Evolutionary conservation across 2,329 filamentous ascomycete genomes (phyloP), one percentile per base, ranked within the genome.

Genomic region (Curvularia sp.): DNA sequence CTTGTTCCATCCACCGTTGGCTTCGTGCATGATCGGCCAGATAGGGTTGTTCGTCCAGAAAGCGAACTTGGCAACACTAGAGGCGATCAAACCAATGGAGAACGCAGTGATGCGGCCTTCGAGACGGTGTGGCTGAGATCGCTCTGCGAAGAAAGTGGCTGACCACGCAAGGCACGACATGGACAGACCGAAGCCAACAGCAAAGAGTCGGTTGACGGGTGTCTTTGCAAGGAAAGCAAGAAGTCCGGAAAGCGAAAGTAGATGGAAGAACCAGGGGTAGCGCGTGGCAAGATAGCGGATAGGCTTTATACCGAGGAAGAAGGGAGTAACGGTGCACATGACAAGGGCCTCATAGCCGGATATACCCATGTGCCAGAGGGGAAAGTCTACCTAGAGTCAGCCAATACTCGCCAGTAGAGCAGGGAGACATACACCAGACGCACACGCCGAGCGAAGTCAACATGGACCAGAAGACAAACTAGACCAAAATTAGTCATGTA

Each of bases 311-410:
- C 84, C 88, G 43, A 99, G 86, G 20, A 98, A 77, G 39, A 93
- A 82, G 0, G 95, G 95, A 4, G 93, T 91, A 51, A 94, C 78
- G 3, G 92, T 94, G 49, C 85, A 86, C 87, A 98, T 89, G 71
- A 99, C 89, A 65, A 96, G 84, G 43, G 88, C 89, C 79, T 99
- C 95, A 74, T 95, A 99, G 62, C 95, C 95, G 4, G 94, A 98
- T 60, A 99, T 96, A 28, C 95, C 95, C 95, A 99, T 99, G 76
- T 97, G 88, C 95, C 95, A 99, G 10, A 99, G 86, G 13, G 95
- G 95, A 76, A 99, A 99, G 78, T 96, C 90, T 92, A 62, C 2
- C 22, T 9, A 2, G 35, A 15, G 57, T 75, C 49, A 74, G 70
- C 30, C 26, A 38, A 15, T 12, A 54, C 15, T 10, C 20, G n/a